Base-by-base conservation (phyloP, 192 early-diverging fungal species). In the Backusella tuberculispora region DNA sequence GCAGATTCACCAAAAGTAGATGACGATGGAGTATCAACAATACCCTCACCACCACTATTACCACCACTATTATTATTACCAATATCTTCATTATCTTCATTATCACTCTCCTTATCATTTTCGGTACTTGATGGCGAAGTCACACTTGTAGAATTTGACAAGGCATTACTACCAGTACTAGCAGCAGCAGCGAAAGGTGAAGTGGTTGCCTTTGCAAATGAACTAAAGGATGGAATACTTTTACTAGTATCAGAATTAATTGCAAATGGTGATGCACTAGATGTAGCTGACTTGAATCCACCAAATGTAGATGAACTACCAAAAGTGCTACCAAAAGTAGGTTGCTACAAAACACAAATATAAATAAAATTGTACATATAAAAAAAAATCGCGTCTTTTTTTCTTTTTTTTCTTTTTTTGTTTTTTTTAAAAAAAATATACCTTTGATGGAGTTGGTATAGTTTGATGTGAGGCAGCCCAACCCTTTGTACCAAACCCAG, bases 131-230 rank as follows among this genome's bases (percentile, higher is more conserved):
- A 17, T 24, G 64, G 48, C 9, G 64, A 70, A 7, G 66, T 78
- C 10, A 75, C 43, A 9, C 67, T 45, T 9, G 81, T 76, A 21
- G n/a, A 44, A 26, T 47, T 66, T 40, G 67, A 56, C 5, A 77
- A 64, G 6, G 69, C 72, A 66, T 74, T 74, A 50, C 53, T 44
- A 74, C 68, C 48, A 37, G 47, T 48, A 10, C 63, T 50, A 6
- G 77, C 77, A 60, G 78, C 71, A 37, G 72, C 46, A 26, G 73
- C 80, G 66, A 82, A 83, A 19, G 81, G 81, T 19, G 81, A 79
- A 17, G 76, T 60, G 7, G 80, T 71, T 26, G 74, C 71, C 21
- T 66, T 80, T 45, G 78, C 78, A 76, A 80, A 80, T 4, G 78
- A 80, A 24, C 74, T 66, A 41, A 80, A 80, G 42, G 66, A 56